Evolutionary conservation across 2,329 filamentous ascomycete genomes (phyloP).

Genomic region (Pseudocercospora fuligena): DNA sequence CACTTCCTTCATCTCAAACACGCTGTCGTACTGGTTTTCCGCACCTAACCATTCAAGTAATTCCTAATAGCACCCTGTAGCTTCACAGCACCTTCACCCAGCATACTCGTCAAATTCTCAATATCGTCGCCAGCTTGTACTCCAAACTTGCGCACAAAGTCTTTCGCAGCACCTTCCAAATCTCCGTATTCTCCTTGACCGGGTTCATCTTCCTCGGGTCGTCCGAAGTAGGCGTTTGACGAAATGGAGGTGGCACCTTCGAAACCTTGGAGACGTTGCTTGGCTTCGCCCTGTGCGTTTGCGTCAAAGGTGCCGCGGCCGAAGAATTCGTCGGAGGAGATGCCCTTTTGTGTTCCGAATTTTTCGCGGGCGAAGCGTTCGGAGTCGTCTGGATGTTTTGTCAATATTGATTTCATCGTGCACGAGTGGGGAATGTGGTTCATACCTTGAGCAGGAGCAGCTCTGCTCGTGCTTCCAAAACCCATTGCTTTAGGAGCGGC

Average conservation of each 20-base stretch:
- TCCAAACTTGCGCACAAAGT: slow-evolving; percentile 93
- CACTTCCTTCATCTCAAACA: background rate
- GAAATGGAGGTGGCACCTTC: slow-evolving; percentile 92
- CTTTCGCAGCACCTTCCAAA: slow-evolving; percentile 89
- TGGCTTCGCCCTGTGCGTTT: slow-evolving; percentile 79
- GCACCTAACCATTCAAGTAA: slow-evolving; percentile 40
- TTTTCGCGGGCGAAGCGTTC: slow-evolving; percentile 84
- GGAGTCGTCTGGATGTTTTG: slow-evolving; percentile 62
- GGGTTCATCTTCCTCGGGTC: slow-evolving; percentile 73
- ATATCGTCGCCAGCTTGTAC: slow-evolving; percentile 95
- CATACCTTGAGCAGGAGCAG: slow-evolving; percentile 67
- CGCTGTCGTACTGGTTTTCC: background rate
- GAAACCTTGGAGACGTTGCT: slow-evolving; percentile 84
- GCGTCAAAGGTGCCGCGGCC: slow-evolving; percentile 87
- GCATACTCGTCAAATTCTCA: slow-evolving; percentile 80
- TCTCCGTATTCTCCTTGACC: slow-evolving; percentile 76
- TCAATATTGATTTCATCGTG: background rate
- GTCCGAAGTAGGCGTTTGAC: slow-evolving; percentile 96
- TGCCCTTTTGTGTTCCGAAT: slow-evolving; percentile 91
- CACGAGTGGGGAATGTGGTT: slow-evolving; percentile 6
- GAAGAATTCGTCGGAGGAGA: slow-evolving; percentile 98
- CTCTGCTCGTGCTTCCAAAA: slow-evolving; percentile 74
- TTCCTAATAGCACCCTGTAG: slow-evolving; percentile 68
- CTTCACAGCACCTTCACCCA: slow-evolving; percentile 83
- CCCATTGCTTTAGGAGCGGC: slow-evolving; percentile 70